phyloP scores from a whole-genome alignment of 83 land plant species.

The Picea abies region DNA sequence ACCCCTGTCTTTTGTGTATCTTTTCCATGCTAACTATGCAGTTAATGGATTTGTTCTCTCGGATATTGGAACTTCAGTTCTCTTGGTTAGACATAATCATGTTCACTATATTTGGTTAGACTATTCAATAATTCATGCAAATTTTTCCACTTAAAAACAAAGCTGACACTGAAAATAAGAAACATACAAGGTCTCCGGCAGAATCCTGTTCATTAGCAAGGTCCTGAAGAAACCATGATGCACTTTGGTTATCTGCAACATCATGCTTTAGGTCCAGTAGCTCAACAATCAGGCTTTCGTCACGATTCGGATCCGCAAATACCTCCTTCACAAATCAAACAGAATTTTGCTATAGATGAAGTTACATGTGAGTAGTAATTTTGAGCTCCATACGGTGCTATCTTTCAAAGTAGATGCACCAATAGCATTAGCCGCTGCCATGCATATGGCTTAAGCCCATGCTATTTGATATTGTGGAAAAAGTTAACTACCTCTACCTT shows the following conservation, averaged over 20 bases:
- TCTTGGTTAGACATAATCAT: no score
- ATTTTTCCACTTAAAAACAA: neutral
- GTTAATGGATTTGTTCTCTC: neutral
- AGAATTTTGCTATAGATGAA: neutral
- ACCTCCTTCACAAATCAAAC: constrained; percentile 57
- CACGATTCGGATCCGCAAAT: constrained; percentile 76
- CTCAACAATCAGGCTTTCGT: constrained; percentile 91
- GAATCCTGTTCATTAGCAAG: constrained; percentile 90
- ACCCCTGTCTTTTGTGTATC: neutral
- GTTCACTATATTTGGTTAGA: no score
- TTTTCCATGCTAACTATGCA: neutral
- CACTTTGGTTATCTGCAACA: constrained; percentile 77
- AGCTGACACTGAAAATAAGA: neutral
- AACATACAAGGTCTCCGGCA: constrained; percentile 52
- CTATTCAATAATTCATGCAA: neutral
- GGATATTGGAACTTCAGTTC: no score
- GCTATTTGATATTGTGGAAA: neutral
- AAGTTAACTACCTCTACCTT: neutral
- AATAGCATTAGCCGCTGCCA: neutral
- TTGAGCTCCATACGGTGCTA: neutral
- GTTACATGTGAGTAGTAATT: neutral
- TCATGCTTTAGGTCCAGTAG: constrained; percentile 79
- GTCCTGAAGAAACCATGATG: constrained; percentile 86
- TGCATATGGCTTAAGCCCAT: neutral
- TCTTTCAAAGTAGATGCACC: neutral